Base-by-base conservation (phyloP, 169 alveolate genomes). In the Eimeria nieschulzi region DNA sequence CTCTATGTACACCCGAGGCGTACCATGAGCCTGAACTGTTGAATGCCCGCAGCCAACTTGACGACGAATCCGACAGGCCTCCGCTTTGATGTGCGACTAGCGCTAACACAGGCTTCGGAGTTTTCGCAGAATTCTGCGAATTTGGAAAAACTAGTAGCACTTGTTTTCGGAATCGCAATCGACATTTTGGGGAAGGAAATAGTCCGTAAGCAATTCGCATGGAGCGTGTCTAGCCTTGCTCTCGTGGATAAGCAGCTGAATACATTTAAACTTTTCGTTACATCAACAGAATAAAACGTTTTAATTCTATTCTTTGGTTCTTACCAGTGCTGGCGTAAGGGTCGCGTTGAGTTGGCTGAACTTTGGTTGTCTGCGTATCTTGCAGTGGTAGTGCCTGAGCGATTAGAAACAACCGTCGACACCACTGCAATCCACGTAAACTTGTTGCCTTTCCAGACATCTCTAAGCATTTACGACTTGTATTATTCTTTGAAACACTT, bases 401-500 rank as follows among this genome's bases (percentile, higher is more conserved):
- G 83, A 12, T 59, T 59, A 53, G 66, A 51, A 9, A 75, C 39
- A 59, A 63, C 39, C 7, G 83, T 75, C 39, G 66, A 75, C 33
- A 26, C 64, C 5, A 46, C 64, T 0, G 59, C 83, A n/a, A 5
- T 75, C n/a, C 83, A 75, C 83, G 25, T 75, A 17, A 75, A 75
- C 64, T 5, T 75, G 83, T 19, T 75, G 23, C 83, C 83, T 33
- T 75, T 75, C 23, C 39, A 64, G 0, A 17, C 61, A 15, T 46
- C 83, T 75, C 61, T 46, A 39, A 75, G 83, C 25, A 17, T 75
- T 26, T 75, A 75, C 61, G 66, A 75, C 25, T 23, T 75, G 59
- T 75, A 75, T 51, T 46, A 51, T 59, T 39, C 66, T 33, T 46
- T 75, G 66, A 59, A 75, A 46, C n/a, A 53, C 0, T 26, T 46